Base-by-base conservation (phyloP, 2,329 filamentous ascomycete species). In the Sporothrix luriei region DNA sequence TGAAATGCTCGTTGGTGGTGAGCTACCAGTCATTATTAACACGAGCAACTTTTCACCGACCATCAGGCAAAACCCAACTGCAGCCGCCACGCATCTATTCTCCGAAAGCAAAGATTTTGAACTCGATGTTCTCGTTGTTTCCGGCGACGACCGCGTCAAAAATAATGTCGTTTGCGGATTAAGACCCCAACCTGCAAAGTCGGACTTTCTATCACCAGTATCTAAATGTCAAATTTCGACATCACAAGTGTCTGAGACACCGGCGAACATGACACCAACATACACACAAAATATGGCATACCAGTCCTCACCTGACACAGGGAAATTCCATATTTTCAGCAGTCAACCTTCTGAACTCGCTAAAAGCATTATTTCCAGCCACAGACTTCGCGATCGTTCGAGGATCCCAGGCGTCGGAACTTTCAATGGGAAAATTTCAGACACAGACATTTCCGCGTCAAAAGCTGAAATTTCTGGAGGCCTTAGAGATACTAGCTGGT, bases 251-350 rank as follows among this genome's bases (percentile, higher is more conserved):
- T 29, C 29, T 5, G 13, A 10, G 40, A 13, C 51, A 26, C 2
- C 51, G 0, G 14, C 64, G 19, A 67, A 65, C 6, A 9, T 14
- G 14, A 61, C 70, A 21, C 66, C 52, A 10, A 68, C 52, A 3
- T 72, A 71, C 59, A 72, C 64, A 2, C 71, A 72, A 38, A 66
- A 68, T 16, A 72, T 72, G 69, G 11, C 51, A 11, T 71, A 71
- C 21, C 71, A 72, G 48, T 61, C 69, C 2, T 21, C 11, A 6
- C 3, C 64, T 4, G 43, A 59, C 14, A 43, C 46, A 6, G 69
- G 71, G 0, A 61, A 65, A 43, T 71, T 71, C 51, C 54, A 71
- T 19, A 48, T 72, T 16, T 71, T 72, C 24, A 69, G 40, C 59
- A 68, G 69, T 48, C 67, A 66, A 51, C 69, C 65, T 1, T 68